Evolutionary conservation across 1,139 yeast genomes (phyloP).

Genomic region (Candida sanyaensis): DNA sequence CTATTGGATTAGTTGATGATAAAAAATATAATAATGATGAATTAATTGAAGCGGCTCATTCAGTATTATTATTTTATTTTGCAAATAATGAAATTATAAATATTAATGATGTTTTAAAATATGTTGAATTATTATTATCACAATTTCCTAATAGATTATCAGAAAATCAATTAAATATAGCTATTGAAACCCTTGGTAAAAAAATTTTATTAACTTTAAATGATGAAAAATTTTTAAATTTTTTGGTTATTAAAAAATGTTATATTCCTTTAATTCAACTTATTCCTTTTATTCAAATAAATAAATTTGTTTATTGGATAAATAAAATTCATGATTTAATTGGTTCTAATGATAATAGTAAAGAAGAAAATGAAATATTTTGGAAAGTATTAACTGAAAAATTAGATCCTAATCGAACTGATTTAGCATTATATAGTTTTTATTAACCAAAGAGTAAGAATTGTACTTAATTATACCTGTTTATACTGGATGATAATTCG

Average conservation of each 20-base stretch:
- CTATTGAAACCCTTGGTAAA: conserved; percentile 58
- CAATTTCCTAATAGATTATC: conserved; percentile 65
- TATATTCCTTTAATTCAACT: conserved; percentile 44
- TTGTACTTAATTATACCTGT: too few relatives aligned
- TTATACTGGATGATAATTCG: too few relatives aligned
- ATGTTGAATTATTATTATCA: conserved; percentile 31
- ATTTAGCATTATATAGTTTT: conserved; percentile 45
- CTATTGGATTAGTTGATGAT: conserved; percentile 42
- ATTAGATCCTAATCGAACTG: conserved; percentile 61
- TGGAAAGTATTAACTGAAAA: conserved; percentile 49
- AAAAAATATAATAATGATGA: conserved; percentile 29
- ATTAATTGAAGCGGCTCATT: conserved; percentile 66
- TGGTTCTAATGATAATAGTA: conserved; percentile 32
- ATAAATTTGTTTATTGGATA: conserved; percentile 49
- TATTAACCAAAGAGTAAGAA: background rate
- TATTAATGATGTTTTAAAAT: conserved; percentile 31
- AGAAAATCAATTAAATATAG: conserved; percentile 57
- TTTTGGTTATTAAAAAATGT: conserved; percentile 39
- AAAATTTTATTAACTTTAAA: conserved; percentile 49
- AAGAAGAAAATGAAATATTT: conserved; percentile 26
- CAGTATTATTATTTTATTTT: conserved; percentile 57
- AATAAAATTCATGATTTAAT: conserved; percentile 46
- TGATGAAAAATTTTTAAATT: conserved; percentile 41
- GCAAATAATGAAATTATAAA: conserved; percentile 23
- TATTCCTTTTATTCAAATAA: conserved; percentile 55